Evolutionary conservation across 2,329 filamentous ascomycete genomes (phyloP).

Genomic region (Aschersonia sp.): DNA sequence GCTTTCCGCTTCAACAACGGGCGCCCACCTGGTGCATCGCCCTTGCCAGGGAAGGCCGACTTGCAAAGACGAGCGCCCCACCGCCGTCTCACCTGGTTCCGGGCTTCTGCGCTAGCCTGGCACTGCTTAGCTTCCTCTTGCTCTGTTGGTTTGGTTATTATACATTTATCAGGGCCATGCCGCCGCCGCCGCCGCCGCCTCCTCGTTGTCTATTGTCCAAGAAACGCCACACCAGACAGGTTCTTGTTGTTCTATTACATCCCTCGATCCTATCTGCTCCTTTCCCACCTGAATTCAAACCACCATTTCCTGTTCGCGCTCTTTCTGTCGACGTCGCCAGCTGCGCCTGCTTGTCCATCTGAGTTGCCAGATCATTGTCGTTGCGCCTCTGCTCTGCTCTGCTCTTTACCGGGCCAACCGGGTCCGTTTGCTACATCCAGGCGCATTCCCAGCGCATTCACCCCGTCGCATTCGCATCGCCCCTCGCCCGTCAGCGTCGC

Average conservation of each 20-base stretch:
- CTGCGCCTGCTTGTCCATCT: neutral
- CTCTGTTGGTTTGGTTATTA: too few relatives aligned
- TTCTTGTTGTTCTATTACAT: neutral
- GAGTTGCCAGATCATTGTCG: neutral
- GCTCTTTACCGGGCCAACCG: too few relatives aligned
- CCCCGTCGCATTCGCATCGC: too few relatives aligned
- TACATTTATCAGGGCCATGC: neutral
- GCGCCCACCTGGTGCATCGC: neutral
- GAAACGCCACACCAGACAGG: neutral
- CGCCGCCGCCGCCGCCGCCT: too few relatives aligned
- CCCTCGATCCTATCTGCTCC: neutral
- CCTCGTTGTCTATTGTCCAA: neutral
- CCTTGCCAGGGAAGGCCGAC: slow-evolving; percentile 2
- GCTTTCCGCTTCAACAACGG: neutral
- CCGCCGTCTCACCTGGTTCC: slow-evolving; percentile 2
- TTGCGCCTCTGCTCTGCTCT: too few relatives aligned
- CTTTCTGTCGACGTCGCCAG: neutral
- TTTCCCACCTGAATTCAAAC: neutral
- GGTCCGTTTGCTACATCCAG: neutral
- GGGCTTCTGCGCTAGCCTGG: neutral
- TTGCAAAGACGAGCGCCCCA: slow-evolving; percentile 2
- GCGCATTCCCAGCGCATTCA: neutral
- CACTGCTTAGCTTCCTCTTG: neutral
- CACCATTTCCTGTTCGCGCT: neutral
- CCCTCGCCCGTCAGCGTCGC: too few relatives aligned